These are phyloP conservation scores for Ceratocystis harringtonii DNA, from an alignment of 2,329 filamentous ascomycete genomes.

Conservation along the genomic window DNA sequence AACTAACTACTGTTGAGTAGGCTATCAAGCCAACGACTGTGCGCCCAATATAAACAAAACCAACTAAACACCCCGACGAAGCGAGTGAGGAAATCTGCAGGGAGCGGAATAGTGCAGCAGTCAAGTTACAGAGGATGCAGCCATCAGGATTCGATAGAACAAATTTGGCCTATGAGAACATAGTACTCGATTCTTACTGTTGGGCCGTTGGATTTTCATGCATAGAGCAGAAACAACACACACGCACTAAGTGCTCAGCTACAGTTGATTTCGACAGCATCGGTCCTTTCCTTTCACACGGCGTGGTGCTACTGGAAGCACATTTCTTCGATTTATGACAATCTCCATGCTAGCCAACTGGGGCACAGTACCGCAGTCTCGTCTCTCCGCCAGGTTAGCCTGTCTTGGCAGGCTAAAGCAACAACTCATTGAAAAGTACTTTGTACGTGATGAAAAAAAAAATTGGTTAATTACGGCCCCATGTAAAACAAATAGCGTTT, in stretches of 20 bases:
- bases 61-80: background rate
- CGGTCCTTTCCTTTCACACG: too few species aligned
- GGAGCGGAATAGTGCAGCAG: constrained; percentile 4
- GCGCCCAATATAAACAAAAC: background rate
- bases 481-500: too few species aligned
- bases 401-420: background rate
- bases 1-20: background rate
- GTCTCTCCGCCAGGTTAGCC: background rate
- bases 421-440: background rate
- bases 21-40: constrained; percentile 1
- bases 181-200: background rate
- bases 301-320: too few species aligned
- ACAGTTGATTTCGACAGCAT: too few species aligned
- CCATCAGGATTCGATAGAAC: background rate
- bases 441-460: background rate
- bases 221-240: too few species aligned
- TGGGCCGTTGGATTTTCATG: background rate
- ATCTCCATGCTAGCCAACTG: background rate
- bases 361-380: background rate
- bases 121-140: constrained; percentile 2
- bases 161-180: background rate
- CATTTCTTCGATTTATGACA: background rate
- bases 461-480: background rate
- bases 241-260: too few species aligned
- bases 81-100: background rate